A percentile compares a stretch with the other conserved stretches of the same genome.
Conservation (phyloP, 2,329 filamentous ascomycete genomes). For the Xylariaceae sp. region DNA sequence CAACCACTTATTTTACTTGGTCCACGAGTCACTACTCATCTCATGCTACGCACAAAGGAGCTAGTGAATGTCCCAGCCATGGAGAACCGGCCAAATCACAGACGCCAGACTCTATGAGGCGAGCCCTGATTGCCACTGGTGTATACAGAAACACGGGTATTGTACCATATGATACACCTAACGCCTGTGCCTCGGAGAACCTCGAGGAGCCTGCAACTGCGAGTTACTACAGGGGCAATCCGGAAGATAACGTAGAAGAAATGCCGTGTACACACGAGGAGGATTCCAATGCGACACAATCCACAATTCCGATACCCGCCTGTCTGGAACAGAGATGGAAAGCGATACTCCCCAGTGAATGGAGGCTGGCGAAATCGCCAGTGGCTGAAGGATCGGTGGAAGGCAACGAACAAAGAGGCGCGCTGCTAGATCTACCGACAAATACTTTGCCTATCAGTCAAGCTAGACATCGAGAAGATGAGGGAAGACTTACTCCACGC, state of each 20-base stretch:
- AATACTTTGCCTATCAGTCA: background rate
- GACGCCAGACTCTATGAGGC: slow-evolving; percentile 20
- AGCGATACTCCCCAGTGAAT: slow-evolving; percentile 16
- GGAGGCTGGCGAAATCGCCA: slow-evolving; percentile 4
- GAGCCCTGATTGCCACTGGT: slow-evolving; percentile 21
- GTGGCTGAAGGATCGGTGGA: background rate
- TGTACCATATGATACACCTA: slow-evolving; percentile 13
- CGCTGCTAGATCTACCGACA: background rate
- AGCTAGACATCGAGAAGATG: background rate
- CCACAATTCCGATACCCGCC: background rate
- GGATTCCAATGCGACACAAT: background rate
- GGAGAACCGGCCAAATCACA: slow-evolving; percentile 12
- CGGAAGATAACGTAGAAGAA: background rate
- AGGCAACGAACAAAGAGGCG: background rate
- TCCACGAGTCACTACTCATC: slow-evolving; percentile 22
- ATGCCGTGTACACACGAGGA: background rate
- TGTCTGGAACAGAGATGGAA: slow-evolving; percentile 16
- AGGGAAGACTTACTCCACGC: background rate
- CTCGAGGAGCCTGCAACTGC: slow-evolving; percentile 1
- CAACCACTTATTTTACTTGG: slow-evolving; percentile 26
- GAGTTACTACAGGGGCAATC: background rate
- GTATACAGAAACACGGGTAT: slow-evolving; percentile 22
- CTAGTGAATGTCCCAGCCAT: background rate
- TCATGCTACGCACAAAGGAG: background rate
- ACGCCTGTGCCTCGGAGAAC: background rate